Evolutionary conservation across 495 filamentous ascomycete genomes (phyloP).

Genomic region (Lasiosphaeris hirsuta): DNA sequence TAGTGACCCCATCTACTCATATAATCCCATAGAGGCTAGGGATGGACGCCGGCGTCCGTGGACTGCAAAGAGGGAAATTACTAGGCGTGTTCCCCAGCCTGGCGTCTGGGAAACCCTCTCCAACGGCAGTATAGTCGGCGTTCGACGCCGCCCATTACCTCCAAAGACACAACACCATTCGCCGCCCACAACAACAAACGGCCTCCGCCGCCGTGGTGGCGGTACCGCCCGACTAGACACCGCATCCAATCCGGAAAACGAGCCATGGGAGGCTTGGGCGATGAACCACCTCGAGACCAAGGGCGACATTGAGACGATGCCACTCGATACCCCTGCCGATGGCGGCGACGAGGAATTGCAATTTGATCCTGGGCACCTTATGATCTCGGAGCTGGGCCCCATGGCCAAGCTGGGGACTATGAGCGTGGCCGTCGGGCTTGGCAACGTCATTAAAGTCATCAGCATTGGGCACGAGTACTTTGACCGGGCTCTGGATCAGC

Average conservation of each 20-base stretch:
- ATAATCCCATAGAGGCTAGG: slow-evolving; percentile 21
- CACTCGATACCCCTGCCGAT: slow-evolving; percentile 31
- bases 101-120: slow-evolving; percentile 48
- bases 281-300: slow-evolving; percentile 44
- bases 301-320: slow-evolving; percentile 36
- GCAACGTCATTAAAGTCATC: slow-evolving; percentile 64
- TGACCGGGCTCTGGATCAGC: slow-evolving; percentile 33
- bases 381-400: slow-evolving; percentile 59
- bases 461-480: slow-evolving; percentile 60
- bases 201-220: slow-evolving; percentile 23
- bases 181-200: slow-evolving; percentile 10
- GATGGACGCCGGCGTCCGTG: slow-evolving; percentile 36
- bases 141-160: slow-evolving; percentile 26
- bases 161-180: slow-evolving; percentile 9
- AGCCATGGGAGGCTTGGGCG: slow-evolving; percentile 63
- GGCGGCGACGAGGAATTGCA: slow-evolving; percentile 21
- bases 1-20: slow-evolving; percentile 40
- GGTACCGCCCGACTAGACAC: background rate
- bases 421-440: slow-evolving; percentile 62
- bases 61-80: slow-evolving; percentile 36
- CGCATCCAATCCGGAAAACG: background rate
- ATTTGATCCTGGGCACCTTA: slow-evolving; percentile 38
- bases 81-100: slow-evolving; percentile 41
- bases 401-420: slow-evolving; percentile 53
- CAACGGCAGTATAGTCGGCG: slow-evolving; percentile 47